Base-by-base conservation (phyloP, 176 grass and related monocot genomes). In the Eremochloa ophiuroides region DNA sequence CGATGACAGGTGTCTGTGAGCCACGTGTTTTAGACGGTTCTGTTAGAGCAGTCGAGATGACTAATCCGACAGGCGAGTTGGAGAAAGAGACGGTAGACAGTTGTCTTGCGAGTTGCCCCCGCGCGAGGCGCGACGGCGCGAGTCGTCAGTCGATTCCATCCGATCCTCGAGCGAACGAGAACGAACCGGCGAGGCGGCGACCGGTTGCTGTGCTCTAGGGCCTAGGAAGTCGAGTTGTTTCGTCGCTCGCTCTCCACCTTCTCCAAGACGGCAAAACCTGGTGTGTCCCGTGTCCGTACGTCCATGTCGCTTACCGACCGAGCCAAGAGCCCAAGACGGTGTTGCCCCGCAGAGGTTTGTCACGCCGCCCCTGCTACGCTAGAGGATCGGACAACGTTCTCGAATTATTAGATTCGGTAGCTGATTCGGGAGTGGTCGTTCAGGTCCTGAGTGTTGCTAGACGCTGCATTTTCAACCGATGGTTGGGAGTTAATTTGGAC, bases 401-500 rank as follows among this genome's bases (percentile, higher is more conserved):
- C 33, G 53, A 12, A 44, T 4, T 37, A 5, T 6, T 41, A n/a
- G n/a, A n/a, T n/a, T n/a, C n/a, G n/a, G n/a, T n/a, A n/a, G n/a
- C n/a, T n/a, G n/a, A n/a, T n/a, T 50, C 66, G 23, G 5, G n/a
- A 10, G 13, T 11, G 43, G 27, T 28, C 7, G 31, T 37, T 22
- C 6, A 25, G 12, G 5, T 16, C 8, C 39, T 43, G 67, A 26
- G 2, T 23, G 15, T 11, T 66, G 7, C 8, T 35, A 17, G 17
- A 2, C 48, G 50, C 60, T 15, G n/a, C 22, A 11, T 69, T 58
- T 59, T 61, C 20, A 18, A 15, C 18, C 20, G 27, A 53, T 82
- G 68, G 67, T 72, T 82, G 68, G 53, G 25, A 43, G 68, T 61
- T 81, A n/a, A n/a, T n/a, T n/a, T n/a, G n/a, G n/a, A n/a, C 38